phyloP scores from a whole-genome alignment of 768 basidiomycete genomes.

The Amanita thiersii region DNA sequence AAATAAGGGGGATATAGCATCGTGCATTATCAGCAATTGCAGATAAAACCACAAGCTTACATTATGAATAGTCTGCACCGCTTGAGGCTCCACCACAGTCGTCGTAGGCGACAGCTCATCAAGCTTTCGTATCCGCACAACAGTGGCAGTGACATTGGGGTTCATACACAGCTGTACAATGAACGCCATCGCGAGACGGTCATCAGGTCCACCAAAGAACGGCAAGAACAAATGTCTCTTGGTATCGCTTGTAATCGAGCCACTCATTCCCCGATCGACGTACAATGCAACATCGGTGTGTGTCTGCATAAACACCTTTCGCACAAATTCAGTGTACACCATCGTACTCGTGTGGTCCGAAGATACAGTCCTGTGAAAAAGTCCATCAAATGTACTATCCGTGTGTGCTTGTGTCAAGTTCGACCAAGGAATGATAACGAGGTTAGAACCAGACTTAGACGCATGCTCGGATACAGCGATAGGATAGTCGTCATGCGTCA shows the following conservation, averaged over 20 bases:
- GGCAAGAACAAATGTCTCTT: conserved; percentile 71
- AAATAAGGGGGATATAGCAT: conserved; percentile 3
- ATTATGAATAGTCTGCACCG: conserved; percentile 16
- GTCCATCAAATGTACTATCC: conserved; percentile 70
- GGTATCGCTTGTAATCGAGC: conserved; percentile 16
- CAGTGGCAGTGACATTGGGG: conserved; percentile 57
- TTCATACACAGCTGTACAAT: conserved; percentile 72
- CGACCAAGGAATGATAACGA: conserved; percentile 85
- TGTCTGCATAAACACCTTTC: conserved; percentile 68
- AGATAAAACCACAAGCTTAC: conserved; percentile 18
- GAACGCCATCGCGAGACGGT: conserved; percentile 76
- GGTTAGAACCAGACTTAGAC: conserved; percentile 46
- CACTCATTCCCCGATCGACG: conserved; percentile 59
- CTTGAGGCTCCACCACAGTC: conserved; percentile 1
- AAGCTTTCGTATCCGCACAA: conserved; percentile 50
- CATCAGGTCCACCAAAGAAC: conserved; percentile 94
- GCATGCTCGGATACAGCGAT: conserved; percentile 56
- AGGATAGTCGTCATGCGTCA: conserved; percentile 68
- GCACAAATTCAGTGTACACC: conserved; percentile 77
- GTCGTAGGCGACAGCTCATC: conserved; percentile 19
- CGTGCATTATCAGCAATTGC: background rate
- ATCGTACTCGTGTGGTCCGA: conserved; percentile 46
- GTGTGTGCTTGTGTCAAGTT: conserved; percentile 16
- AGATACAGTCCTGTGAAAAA: conserved; percentile 52
- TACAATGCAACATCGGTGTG: conserved; percentile 78